Evolutionary conservation across 768 basidiomycete species (phyloP), one percentile per base, ranked within the genome.

Genomic region (Tremella fuciformis): DNA sequence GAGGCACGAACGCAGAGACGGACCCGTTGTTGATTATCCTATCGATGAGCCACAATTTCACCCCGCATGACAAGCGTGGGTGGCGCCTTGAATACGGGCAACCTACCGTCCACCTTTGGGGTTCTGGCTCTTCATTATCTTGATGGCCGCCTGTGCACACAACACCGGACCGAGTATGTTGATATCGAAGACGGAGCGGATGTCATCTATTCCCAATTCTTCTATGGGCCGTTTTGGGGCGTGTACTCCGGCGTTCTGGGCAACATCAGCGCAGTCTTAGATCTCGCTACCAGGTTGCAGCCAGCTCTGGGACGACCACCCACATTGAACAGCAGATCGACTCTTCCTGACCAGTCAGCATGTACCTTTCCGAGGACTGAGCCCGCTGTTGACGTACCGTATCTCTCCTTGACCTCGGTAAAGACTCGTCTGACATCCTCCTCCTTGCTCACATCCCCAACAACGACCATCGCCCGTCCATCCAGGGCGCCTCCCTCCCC

Each of bases 11-110:
- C 1, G 68, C 65, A 0, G 68, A 67, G 34, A 73, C 66, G 42
- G 57, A 63, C 25, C 88, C 89, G 64, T 90, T 89, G 79, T 89
- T 89, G 77, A 91, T 87, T 58, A 90, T 86, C 15, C 87, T 7
- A 39, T 59, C 51, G 48, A 44, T 18, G 42, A n/a, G n/a, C n/a
- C n/a, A n/a, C n/a, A n/a, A n/a, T n/a, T n/a, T n/a, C n/a, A n/a
- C n/a, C n/a, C n/a, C n/a, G n/a, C n/a, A n/a, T n/a, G n/a, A n/a
- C n/a, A n/a, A n/a, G n/a, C 39, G 13, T 40, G n/a, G 39, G 13
- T 40, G 13, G 39, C 39, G n/a, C 39, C n/a, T 40, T 40, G 13
- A 40, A 11, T 40, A 40, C 13, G 11, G 11, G 13, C 13, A 46
- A 22, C 63, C 24, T 25, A 65, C 63, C 63, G 25, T 1, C 88